Evolutionary conservation across 108 stramenopile genomes (phyloP).

Genomic region (Aurantiochytrium sp.): DNA sequence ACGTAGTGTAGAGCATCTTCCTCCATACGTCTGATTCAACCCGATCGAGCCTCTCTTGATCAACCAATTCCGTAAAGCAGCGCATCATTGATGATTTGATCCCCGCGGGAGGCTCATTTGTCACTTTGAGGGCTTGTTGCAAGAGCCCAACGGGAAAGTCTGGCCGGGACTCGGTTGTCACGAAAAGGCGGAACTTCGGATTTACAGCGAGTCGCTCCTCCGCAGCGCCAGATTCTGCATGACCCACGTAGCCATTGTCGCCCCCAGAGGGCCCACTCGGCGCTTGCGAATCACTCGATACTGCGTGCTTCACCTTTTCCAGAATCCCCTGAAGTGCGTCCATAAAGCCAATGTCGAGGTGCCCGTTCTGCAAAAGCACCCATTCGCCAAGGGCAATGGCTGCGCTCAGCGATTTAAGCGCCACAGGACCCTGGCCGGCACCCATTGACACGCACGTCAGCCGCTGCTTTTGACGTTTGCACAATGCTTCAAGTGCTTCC

Average conservation of each 20-base stretch:
- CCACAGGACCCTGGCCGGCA: constrained; percentile 47
- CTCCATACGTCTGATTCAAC: constrained; percentile 42
- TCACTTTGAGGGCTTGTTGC: constrained; percentile 40
- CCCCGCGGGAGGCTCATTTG: constrained; percentile 45
- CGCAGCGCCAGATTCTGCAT: not conserved
- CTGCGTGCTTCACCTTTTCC: not conserved
- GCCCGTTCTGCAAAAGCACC: constrained; percentile 42
- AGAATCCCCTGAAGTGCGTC: constrained; percentile 26
- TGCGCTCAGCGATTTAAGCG: constrained; percentile 21
- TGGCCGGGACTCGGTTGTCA: constrained; percentile 30
- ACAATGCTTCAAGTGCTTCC: constrained; percentile 43
- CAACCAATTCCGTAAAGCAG: constrained; percentile 34
- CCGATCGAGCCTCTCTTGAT: constrained; percentile 46
- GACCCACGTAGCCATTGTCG: not conserved
- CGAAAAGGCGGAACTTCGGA: constrained; percentile 31
- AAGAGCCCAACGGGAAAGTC: constrained; percentile 40
- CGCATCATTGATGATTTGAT: constrained; percentile 36
- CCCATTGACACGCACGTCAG: constrained; percentile 54
- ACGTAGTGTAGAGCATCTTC: constrained; percentile 30
- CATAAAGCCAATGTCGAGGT: constrained; percentile 39
- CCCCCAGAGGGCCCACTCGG: not conserved
- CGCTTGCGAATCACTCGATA: not conserved
- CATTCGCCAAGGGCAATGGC: constrained; percentile 24
- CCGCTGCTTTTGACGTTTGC: constrained; percentile 38
- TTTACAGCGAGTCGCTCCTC: not conserved